Evolutionary conservation across 192 early-diverging fungal genomes (phyloP), one percentile per base, ranked within the genome.

Genomic region (Coemansia sp.): DNA sequence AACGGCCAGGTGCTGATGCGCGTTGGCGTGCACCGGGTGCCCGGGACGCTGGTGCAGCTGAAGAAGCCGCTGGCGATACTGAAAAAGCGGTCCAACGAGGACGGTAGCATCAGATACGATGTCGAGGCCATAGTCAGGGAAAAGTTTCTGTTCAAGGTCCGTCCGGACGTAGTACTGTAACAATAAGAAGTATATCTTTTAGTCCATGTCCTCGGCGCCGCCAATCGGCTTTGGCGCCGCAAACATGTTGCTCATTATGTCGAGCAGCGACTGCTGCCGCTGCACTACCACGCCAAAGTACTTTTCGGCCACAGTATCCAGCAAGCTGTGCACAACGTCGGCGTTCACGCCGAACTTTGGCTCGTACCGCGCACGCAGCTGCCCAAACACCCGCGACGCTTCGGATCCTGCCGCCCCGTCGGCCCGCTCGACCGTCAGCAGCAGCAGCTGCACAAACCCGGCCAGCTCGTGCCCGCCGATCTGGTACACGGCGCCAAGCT

Each of bases 391-490:
- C 23, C 58, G 36, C 8, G 60, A 50, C 2, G 69, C 28, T 8
- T 48, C 36, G 4, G 69, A 71, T 8, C 20, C 27, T 2, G 75
- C 64, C 39, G 40, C 41, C 0, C 61, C 69, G 45, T 78, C 64
- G 1, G 64, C 43, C 11, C 86, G 70, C 72, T 91, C 85, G 10
- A 86, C 80, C 19, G 78, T 69, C 8, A 87, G 64, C 20, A 91
- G 43, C 29, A 89, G 57, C 11, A 91, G 62, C 54, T 88, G 84
- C 8, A 62, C 46, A 70, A 87, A 87, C 50, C 89, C 89, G 14
- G 80, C 47, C 62, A 84, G 74, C 31, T 76, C 71, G 10, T 83
- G 80, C 7, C 59, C 62, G 2, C 47, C 14, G 14, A 75, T 45
- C 27, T 78, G 58, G 41, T 79, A 64, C n/a, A 69, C 70, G 22